Conservation (phyloP, 2,329 filamentous ascomycete species). For the Apiospora marii region DNA sequence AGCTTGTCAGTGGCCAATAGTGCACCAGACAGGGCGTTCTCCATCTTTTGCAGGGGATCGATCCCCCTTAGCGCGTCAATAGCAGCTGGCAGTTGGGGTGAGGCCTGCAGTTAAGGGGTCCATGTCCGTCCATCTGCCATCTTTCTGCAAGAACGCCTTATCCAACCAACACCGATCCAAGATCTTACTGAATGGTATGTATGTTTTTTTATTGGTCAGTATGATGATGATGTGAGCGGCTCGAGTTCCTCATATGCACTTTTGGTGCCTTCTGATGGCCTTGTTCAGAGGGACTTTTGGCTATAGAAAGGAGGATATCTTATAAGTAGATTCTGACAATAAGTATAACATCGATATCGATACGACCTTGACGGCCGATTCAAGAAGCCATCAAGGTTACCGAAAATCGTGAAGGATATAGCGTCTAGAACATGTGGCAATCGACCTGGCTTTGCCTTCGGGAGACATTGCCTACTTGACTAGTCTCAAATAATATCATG, state of each 20-base stretch:
- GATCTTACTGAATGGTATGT: background rate
- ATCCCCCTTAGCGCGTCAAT: background rate
- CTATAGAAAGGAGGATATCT: background rate
- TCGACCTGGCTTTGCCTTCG: background rate
- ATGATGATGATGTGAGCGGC: background rate
- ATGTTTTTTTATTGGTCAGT: too few species aligned
- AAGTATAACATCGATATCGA: background rate
- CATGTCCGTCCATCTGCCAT: background rate
- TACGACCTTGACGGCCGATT: background rate
- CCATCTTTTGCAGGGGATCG: constrained; percentile 1
- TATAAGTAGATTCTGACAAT: background rate
- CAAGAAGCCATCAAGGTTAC: background rate
- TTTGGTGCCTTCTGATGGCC: background rate
- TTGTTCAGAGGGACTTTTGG: background rate
- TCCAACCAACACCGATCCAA: background rate
- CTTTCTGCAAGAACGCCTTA: background rate
- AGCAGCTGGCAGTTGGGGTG: background rate
- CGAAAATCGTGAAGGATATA: background rate
- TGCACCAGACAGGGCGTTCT: background rate
- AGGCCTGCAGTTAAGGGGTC: background rate
- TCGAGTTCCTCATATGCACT: too few species aligned
- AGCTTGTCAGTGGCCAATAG: background rate
- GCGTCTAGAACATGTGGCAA: background rate
- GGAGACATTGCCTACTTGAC: background rate
- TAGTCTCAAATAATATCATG: background rate